Evolutionary conservation across 257 asterid species (phyloP), one percentile per base, ranked within the genome.

Genomic region (Nemophila menziesii): DNA sequence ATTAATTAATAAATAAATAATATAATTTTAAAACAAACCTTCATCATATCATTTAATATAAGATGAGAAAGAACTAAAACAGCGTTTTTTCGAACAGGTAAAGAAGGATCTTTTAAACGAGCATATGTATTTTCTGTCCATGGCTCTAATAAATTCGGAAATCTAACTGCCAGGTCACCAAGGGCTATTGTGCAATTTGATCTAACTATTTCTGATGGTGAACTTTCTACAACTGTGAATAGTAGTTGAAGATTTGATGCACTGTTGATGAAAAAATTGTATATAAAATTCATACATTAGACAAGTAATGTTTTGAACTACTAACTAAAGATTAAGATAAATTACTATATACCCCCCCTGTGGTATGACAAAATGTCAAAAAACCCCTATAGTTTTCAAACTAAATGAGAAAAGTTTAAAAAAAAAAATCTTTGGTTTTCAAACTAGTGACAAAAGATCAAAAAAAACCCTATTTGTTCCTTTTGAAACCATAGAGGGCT

Each of bases 41-140:
- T 84, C 96, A 89, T 89, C 98, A 84, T 89, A 64, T 89, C 98
- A 59, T 89, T 89, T 52, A 89, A 57, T 39, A 89, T 89, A 56
- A 89, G 98, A 61, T 89, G 98, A 54, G 98, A 89, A 48, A 89
- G 94, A 71, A 89, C 96, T 82, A 89, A 55, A 23, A 89, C 93
- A 12, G 96, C 87, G 66, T 78, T 84, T 73, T 89, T 89, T 48
- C 96, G 39, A 60, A 89, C 98, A 39, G 85, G 61, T 40, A 56
- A 73, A 39, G 98, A 76, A 39, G 71, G 75, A 72, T 89, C 98
- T 34, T 81, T 78, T 44, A 89, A 79, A 26, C 98, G 85, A 48
- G 93, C 80, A 56, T 89, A 89, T 92, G 79, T 84, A 60, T 89
- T 73, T 74, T 89, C 96, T 21, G 98, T 89, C 96, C 98, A 89